These are phyloP conservation scores for Candida peoriensis DNA, from an alignment of 805 yeast genomes.

Conservation along the genomic window DNA sequence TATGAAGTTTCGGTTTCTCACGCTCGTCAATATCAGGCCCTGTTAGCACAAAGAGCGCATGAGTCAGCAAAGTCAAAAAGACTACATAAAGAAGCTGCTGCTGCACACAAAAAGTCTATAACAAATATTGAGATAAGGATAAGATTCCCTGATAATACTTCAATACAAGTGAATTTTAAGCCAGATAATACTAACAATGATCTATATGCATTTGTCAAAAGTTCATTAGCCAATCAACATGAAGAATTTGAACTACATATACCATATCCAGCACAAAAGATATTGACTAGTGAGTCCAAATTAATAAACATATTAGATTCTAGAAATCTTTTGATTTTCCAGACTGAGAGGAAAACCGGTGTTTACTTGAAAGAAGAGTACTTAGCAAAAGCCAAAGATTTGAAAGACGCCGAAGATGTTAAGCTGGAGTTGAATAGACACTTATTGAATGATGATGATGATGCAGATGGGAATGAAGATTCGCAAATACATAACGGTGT, in stretches of 20 bases:
- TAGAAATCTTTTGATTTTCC: constrained; percentile 39
- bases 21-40: constrained; percentile 47
- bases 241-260: constrained; percentile 35
- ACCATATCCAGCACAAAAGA: constrained; percentile 40
- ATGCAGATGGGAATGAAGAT: constrained; percentile 5
- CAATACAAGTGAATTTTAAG: constrained; percentile 44
- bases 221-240: constrained; percentile 26
- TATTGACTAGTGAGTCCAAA: constrained; percentile 27
- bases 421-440: constrained; percentile 12
- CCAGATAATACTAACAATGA: constrained; percentile 35
- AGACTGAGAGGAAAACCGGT: constrained; percentile 15
- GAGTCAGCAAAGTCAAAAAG: constrained; percentile 37
- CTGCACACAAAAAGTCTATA: constrained; percentile 21
- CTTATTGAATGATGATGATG: constrained; percentile 3
- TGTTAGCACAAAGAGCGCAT: constrained; percentile 38
- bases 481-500: constrained; percentile 15
- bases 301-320: constrained; percentile 38
- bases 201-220: constrained; percentile 26
- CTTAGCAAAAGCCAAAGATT: constrained; percentile 27
- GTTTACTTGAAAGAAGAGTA: constrained; percentile 26
- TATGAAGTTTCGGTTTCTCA: constrained; percentile 47
- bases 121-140: constrained; percentile 38
- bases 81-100: constrained; percentile 25
- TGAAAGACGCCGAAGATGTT: constrained; percentile 27
- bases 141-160: constrained; percentile 52